Conservation (phyloP, 1,139 yeast genomes). For the Hansenula anomala region DNA sequence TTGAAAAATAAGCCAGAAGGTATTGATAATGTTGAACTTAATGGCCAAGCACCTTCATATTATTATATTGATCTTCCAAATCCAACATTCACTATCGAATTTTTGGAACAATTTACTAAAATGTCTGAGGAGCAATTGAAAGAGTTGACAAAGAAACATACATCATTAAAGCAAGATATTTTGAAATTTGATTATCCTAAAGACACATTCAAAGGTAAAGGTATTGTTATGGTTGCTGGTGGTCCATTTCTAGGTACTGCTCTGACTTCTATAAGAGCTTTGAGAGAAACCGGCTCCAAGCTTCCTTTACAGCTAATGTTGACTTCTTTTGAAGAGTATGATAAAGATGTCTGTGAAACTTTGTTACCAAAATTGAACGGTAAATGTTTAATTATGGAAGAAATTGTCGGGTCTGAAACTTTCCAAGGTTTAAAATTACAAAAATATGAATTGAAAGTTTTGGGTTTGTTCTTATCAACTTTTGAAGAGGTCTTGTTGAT, state of each 20-base stretch:
- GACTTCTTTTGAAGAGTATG: slow-evolving; percentile 46
- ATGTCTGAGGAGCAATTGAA: slow-evolving; percentile 17
- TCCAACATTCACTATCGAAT: slow-evolving; percentile 22
- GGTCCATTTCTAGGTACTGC: slow-evolving; percentile 54
- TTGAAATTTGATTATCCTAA: slow-evolving; percentile 18
- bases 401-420: slow-evolving; percentile 35
- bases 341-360: slow-evolving; percentile 46
- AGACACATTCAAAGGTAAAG: slow-evolving; percentile 46
- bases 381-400: slow-evolving; percentile 46
- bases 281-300: slow-evolving; percentile 48
- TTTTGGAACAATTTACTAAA: slow-evolving; percentile 16
- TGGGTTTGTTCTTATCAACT: slow-evolving; percentile 51
- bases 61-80: slow-evolving; percentile 20
- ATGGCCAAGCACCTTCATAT: slow-evolving; percentile 21
- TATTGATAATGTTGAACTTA: slow-evolving; percentile 12
- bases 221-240: slow-evolving; percentile 63
- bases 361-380: slow-evolving; percentile 49
- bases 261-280: slow-evolving; percentile 45
- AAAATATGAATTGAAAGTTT: slow-evolving; percentile 55
- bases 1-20: slow-evolving; percentile 18
- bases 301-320: slow-evolving; percentile 59
- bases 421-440: slow-evolving; percentile 39
- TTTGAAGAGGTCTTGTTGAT: slow-evolving; percentile 53
- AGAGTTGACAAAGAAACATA: slow-evolving; percentile 19
- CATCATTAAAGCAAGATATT: slow-evolving; percentile 15